Evolutionary conservation across 139 green algal species (phyloP).

Genomic region (Asterochloris sp.): DNA sequence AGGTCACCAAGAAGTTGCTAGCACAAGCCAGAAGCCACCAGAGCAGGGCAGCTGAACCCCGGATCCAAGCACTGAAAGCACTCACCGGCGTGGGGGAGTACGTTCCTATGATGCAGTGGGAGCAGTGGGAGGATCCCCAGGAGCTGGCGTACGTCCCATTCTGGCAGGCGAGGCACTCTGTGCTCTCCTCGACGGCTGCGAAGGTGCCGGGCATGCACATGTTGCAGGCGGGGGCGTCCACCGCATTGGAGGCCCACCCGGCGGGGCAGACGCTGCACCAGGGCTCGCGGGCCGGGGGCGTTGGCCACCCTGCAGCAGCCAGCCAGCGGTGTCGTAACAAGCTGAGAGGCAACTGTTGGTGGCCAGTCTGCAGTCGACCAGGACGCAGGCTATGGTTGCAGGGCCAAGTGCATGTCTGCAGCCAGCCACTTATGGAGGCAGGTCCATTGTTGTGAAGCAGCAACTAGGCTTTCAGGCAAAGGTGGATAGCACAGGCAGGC

Average conservation of each 20-base stretch:
- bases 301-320: conserved; percentile 33
- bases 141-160: conserved; percentile 39
- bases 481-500: too few species aligned
- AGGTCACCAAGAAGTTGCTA: too few species aligned
- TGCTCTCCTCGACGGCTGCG: conserved; percentile 12
- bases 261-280: conserved; percentile 37
- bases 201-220: conserved; percentile 45
- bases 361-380: too few species aligned
- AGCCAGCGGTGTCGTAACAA: too few species aligned
- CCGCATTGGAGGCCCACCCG: conserved; percentile 32
- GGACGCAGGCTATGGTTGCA: too few species aligned
- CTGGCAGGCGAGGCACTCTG: conserved; percentile 32
- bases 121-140: conserved; percentile 49
- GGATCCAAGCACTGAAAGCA: too few species aligned
- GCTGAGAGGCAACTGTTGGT: too few species aligned
- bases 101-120: conserved; percentile 49
- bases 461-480: neutral
- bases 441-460: neutral
- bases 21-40: too few species aligned
- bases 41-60: too few species aligned
- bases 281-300: conserved; percentile 22
- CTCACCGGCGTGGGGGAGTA: conserved; percentile 24
- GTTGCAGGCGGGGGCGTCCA: conserved; percentile 32
- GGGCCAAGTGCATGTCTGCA: too few species aligned
- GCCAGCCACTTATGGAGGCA: too few species aligned